These are phyloP conservation scores for Phallus indusiatus DNA, from an alignment of 768 basidiomycete species.

Conservation along the genomic window DNA sequence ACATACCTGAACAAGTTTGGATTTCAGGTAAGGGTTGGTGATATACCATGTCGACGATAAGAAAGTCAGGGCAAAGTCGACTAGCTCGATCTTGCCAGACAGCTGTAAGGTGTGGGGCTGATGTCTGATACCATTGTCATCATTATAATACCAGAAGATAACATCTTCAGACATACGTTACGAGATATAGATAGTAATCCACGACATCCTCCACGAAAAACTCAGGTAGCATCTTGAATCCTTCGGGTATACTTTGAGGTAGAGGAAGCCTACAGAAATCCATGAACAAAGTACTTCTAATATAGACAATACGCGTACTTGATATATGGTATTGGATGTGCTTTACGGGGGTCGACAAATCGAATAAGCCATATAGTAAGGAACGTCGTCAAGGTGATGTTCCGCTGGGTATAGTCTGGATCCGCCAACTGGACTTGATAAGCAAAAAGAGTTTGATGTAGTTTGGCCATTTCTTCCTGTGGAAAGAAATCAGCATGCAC, in stretches of 20 bases:
- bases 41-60: constrained; percentile 93
- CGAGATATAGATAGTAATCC: constrained; percentile 77
- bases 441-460: constrained; percentile 65
- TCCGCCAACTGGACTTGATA: constrained; percentile 83
- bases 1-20: constrained; percentile 86
- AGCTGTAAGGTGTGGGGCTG: constrained; percentile 76
- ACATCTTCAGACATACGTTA: constrained; percentile 44
- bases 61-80: constrained; percentile 86
- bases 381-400: constrained; percentile 79
- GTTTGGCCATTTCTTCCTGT: constrained; percentile 61
- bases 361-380: constrained; percentile 91
- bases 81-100: constrained; percentile 75
- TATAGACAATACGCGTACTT: constrained; percentile 40
- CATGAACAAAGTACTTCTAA: constrained; percentile 1
- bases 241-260: constrained; percentile 72
- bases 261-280: constrained; percentile 62
- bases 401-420: constrained; percentile 71
- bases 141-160: neutral
- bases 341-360: constrained; percentile 70
- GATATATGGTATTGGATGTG: constrained; percentile 60
- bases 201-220: constrained; percentile 91
- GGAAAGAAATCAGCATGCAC: neutral
- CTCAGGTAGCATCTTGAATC: constrained; percentile 85
- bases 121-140: constrained; percentile 27
- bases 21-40: constrained; percentile 96